Evolutionary conservation across 495 filamentous ascomycete genomes (phyloP), one percentile per base, ranked within the genome.

Genomic region (Glonium stellatum): DNA sequence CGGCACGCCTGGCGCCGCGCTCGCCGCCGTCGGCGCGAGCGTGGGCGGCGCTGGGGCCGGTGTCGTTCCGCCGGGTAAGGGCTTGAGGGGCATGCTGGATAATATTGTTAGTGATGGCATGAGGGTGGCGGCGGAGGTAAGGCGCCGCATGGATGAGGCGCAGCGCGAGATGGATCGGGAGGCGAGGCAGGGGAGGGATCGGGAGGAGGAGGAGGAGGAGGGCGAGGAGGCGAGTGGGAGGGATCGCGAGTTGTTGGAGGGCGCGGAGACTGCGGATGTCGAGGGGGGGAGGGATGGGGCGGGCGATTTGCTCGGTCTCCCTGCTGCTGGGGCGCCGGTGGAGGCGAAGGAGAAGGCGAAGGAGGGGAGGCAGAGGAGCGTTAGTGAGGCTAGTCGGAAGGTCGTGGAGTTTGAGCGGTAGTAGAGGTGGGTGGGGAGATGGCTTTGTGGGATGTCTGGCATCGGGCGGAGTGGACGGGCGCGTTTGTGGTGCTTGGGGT

Each of bases 21-120:
- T 48, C 1, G 35, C 13, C 13, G 54, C 58, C 9, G 27, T 31
- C 3, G 59, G 54, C 46, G 53, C 56, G 25, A 39, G 62, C 21
- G 67, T 69, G 6, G 69, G 71, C 15, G 68, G 70, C 41, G 70
- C 73, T 0, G 67, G 72, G 18, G 65, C 71, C 4, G 82, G 80
- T 15, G 78, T 81, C 37, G 82, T 83, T 0, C 80, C 80, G 0
- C 86, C 87, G 0, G 81, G 83, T 8, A 89, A 90, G 57, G 90
- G 93, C 11, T 79, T 98, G 9, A 80, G 93, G 34, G 93, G 93
- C 15, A 92, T 98, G 54, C 74, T 98, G 11, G 93, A 98, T 72
- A 95, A 95, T 66, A 97, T 98, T 60, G 93, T 97, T 60, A 91
- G 87, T 4, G 93, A 98, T 68, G 93, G 93, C 27, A 96, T 97